A percentile compares a stretch with the other conserved stretches of the same genome.
These are phyloP conservation scores for Boletus vinaceobasis DNA, from an alignment of 768 basidiomycete species.

Conservation along the genomic window DNA sequence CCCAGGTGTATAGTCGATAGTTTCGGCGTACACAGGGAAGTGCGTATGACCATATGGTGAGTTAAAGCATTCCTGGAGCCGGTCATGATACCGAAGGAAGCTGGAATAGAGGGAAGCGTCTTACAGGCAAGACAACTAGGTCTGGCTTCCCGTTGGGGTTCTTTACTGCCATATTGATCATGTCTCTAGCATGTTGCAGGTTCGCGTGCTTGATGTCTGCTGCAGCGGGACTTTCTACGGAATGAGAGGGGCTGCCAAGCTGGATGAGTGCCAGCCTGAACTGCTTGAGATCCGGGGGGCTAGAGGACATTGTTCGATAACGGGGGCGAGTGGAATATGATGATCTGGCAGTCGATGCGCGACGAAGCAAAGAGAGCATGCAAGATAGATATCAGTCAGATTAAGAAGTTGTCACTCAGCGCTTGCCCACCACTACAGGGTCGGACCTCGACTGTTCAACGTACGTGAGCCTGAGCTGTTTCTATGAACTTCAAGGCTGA, in stretches of 20 bases:
- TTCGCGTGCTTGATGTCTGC: conserved; percentile 60
- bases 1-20: conserved; percentile 60
- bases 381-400: background rate
- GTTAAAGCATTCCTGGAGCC: conserved; percentile 77
- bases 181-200: conserved; percentile 75
- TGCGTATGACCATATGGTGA: conserved; percentile 77
- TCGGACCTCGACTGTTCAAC: too few relatives aligned
- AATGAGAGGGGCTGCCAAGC: conserved; percentile 66
- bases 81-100: background rate
- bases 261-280: conserved; percentile 91
- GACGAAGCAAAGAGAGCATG: conserved; percentile 19
- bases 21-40: conserved; percentile 84
- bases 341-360: background rate
- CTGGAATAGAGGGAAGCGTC: conserved; percentile 19
- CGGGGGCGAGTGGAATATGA: background rate
- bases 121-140: conserved; percentile 80
- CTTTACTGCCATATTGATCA: conserved; percentile 68
- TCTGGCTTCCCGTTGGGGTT: conserved; percentile 53
- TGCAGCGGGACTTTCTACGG: conserved; percentile 27
- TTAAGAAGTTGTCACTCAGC: background rate
- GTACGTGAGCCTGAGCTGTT: conserved; percentile 4
- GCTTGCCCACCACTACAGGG: background rate
- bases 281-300: conserved; percentile 49
- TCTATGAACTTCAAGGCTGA: background rate
- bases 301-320: conserved; percentile 25